Evolutionary conservation across 2,329 filamentous ascomycete genomes (phyloP), one percentile per base, ranked within the genome.

Genomic region (Alternaria tenuissima): DNA sequence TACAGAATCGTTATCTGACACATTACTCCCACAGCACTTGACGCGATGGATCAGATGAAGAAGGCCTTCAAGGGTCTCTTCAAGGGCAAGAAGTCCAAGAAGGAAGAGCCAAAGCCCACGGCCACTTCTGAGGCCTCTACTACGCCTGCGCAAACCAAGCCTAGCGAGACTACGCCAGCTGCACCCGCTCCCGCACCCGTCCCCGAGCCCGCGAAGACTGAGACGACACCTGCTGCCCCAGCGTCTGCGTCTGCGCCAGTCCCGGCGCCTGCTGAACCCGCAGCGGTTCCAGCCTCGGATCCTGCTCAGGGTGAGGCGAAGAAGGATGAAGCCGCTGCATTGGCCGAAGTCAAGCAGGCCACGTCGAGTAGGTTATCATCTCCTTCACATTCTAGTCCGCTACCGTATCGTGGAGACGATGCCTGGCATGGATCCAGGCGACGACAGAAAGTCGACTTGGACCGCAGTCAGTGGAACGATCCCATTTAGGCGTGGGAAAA

Each of bases 41-140:
- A 79, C 60, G 75, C 76, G 46, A 53, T 77, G 55, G 66, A 73
- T 52, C 72, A 71, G 61, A 61, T 77, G 68, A 79, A 79, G 74
- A 76, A 76, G 69, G 68, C 69, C 63, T 69, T 79, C 65, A 79
- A 77, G 70, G 66, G 71, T 58, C 60, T 79, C 61, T 78, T 79
- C 63, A 75, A 67, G 62, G 47, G 44, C 54, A 76, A 75, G 69
- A 76, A 75, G 66, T 60, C 72, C 38, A 75, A 76, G 70, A 72
- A 75, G 60, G 66, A 69, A 41, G 64, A 67, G 57, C 59, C 73
- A 32, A 61, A 68, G 12, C 67, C 73, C 28, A 68, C 75, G 34
- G 68, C 74, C n/a, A 56, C 71, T 20, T 56, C 69, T 22, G 66
- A 70, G 28, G 57, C 69, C 44, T 66, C 74, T 36, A 62, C 71